These are phyloP conservation scores for Solanum hybrid DNA, from an alignment of 305 asterid genomes.

Conservation along the genomic window DNA sequence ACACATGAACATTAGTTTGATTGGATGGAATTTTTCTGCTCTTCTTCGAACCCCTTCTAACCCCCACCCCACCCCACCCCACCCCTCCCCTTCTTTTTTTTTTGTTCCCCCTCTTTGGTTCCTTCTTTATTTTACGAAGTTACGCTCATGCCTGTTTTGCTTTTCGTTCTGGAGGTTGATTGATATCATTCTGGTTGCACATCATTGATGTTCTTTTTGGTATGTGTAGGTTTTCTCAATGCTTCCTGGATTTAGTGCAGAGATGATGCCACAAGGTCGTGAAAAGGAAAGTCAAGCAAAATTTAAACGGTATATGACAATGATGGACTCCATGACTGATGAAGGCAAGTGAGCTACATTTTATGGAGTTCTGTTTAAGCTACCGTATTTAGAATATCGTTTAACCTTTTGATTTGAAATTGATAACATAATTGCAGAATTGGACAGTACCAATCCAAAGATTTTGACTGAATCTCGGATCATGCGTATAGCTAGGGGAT, in stretches of 20 bases:
- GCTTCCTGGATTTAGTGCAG: constrained; percentile 64
- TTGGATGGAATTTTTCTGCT: neutral
- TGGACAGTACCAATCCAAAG: constrained; percentile 89
- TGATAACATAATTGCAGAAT: constrained; percentile 32
- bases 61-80: neutral
- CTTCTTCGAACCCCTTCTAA: neutral
- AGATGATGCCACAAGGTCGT: constrained; percentile 96
- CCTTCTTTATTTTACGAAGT: neutral
- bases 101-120: neutral
- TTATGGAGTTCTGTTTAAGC: neutral
- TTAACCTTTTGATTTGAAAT: neutral
- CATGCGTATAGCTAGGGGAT: constrained; percentile 85
- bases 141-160: neutral
- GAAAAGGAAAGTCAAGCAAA: constrained; percentile 96
- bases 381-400: neutral
- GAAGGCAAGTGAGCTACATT: constrained; percentile 22
- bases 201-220: neutral
- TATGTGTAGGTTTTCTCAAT: constrained; percentile 42
- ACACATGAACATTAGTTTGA: neutral
- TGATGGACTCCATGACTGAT: constrained; percentile 99
- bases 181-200: neutral
- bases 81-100: neutral
- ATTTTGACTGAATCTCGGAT: constrained; percentile 82
- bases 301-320: constrained; percentile 90
- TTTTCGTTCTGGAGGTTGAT: neutral